Evolutionary conservation across 768 basidiomycete genomes (phyloP), one percentile per base, ranked within the genome.

Genomic region (Agrocybe chaxingu): DNA sequence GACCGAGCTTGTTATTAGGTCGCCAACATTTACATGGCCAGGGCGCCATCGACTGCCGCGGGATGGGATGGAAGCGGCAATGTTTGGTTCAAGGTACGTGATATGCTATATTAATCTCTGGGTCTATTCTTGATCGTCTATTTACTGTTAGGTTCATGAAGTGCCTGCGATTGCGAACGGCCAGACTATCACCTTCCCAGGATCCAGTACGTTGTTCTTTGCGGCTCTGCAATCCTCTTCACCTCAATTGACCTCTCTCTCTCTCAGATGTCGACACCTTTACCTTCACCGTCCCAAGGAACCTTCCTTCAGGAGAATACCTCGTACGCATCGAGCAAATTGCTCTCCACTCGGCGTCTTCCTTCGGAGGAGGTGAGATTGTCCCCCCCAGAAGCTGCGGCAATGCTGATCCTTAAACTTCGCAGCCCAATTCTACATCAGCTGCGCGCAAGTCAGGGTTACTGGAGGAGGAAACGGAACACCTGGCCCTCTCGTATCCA

Each of bases 21-120:
- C 39, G 55, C 70, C 18, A 73, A 73, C 36, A 64, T 74, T 13
- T 72, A 72, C 61, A 70, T 71, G 70, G 78, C 78, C 18, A 74
- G 70, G 55, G 77, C 78, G 3, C 73, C 76, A 18, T 59, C 59
- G 3, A 48, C 37, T 42, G 54, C 57, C 8, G 57, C 67, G 34
- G 55, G 53, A 34, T 74, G 68, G 59, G 72, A 70, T 40, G 74
- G 74, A 18, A 65, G 67, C 46, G 75, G 76, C 47, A 48, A 49
- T 33, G 72, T 72, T 37, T 75, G 75, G 73, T 75, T 76, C 66
- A 71, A 72, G 56, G 69, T 65, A 32, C 13, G 13, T 34, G 3
- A 13, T 41, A 18, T 13, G 7, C 4, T 24, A 11, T 37, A 7
- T 16, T 4, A 3, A 11, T 37, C 11, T 11, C 36, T 11, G 11